These are phyloP conservation scores for Aspergillus awamori DNA, from an alignment of 2,329 filamentous ascomycete genomes.

Conservation along the genomic window DNA sequence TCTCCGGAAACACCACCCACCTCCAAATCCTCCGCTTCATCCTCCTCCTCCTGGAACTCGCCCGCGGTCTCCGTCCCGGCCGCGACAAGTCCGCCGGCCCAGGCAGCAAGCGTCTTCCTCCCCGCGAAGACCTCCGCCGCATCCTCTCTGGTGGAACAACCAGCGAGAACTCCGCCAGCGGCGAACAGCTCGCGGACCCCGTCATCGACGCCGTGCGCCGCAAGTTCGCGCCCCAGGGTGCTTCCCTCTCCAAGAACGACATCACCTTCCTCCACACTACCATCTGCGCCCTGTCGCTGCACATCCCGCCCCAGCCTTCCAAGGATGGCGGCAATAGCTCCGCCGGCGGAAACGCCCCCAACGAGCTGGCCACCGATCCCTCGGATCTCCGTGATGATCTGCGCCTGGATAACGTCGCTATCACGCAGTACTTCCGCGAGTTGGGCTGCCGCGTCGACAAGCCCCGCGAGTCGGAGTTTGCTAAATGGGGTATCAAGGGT, in stretches of 20 bases:
- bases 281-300: slow-evolving; percentile 50
- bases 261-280: slow-evolving; percentile 49
- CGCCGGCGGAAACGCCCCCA: slow-evolving; percentile 39
- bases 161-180: slow-evolving; percentile 16
- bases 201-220: slow-evolving; percentile 46
- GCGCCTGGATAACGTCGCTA: slow-evolving; percentile 39
- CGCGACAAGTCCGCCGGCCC: slow-evolving; percentile 29
- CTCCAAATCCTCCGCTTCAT: slow-evolving; percentile 51
- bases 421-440: slow-evolving; percentile 49
- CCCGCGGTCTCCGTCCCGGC: slow-evolving; percentile 38
- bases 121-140: slow-evolving; percentile 43
- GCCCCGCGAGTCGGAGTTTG: slow-evolving; percentile 45
- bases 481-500: slow-evolving; percentile 54
- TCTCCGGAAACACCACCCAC: slow-evolving; percentile 43
- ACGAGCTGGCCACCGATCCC: slow-evolving; percentile 47
- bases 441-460: slow-evolving; percentile 49
- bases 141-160: slow-evolving; percentile 36
- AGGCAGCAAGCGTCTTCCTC: slow-evolving; percentile 45
- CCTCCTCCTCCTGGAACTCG: slow-evolving; percentile 48
- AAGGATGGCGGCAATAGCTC: slow-evolving; percentile 40
- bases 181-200: slow-evolving; percentile 37
- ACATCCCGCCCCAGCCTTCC: slow-evolving; percentile 47
- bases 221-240: slow-evolving; percentile 44
- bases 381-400: slow-evolving; percentile 51
- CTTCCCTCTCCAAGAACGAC: slow-evolving; percentile 41